Base-by-base conservation (phyloP, 345 rosid genomes). In the Eutrema japonicum region DNA sequence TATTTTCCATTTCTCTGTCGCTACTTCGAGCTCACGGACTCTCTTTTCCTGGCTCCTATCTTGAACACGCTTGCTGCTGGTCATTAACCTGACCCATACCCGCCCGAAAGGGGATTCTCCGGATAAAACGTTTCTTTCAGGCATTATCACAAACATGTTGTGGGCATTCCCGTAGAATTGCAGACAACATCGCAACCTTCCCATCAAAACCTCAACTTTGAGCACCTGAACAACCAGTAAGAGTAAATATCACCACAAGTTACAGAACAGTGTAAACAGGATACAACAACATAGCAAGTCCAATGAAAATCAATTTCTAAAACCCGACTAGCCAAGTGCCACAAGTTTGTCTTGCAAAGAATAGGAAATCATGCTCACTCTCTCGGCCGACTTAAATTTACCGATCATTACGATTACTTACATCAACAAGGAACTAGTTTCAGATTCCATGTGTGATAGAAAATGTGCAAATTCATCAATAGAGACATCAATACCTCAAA, bases 1-100 rank as follows among this genome's bases (percentile, higher is more conserved):
- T 66, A 85, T 82, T 72, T 89, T 90, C 86, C 86, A 85, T 82
- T 86, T 86, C 81, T 93, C 98, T 0, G 87, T 82, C 0, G 70
- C 96, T 52, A 93, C 76, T 74, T 93, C 94, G 32, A 93, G 94
- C 77, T 82, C 84, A 1, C 77, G 86, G 64, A 93, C 79, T 72
- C 97, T 79, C 79, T 90, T 93, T 54, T 64, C 79, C 75, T 62
- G 78, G 78, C 94, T 89, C 26, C 98, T 82, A 61, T 93, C 93
- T 77, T 86, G 92, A 57, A 93, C 93, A 40, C 92, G 89, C 75
- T 83, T 90, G 66, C 91, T 83, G 4, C 80, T 81, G 0, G 96
- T 88, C 97, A 89, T 92, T n/a, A 66, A 69, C 83, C 91, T 84
- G 35, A 51, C 33, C 53, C 81, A 87, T 13, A 77, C 69, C 71